These are phyloP conservation scores for Psilocybe cyanescens DNA, from an alignment of 768 basidiomycete species.

Conservation along the genomic window DNA sequence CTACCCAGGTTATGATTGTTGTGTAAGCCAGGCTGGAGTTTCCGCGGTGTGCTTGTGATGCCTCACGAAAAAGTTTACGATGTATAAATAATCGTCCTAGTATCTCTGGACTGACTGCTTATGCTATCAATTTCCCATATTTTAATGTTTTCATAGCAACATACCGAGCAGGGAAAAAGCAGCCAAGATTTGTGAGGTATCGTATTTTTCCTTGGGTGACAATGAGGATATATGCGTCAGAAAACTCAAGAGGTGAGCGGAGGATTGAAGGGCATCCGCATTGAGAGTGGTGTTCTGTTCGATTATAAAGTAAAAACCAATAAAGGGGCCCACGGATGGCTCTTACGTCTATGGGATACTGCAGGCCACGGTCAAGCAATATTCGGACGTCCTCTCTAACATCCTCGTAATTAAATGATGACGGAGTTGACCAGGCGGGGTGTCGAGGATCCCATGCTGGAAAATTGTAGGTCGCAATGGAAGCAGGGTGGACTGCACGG, in stretches of 20 bases:
- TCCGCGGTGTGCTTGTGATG: constrained; percentile 33
- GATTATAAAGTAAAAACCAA: constrained; percentile 8
- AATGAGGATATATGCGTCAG: background rate
- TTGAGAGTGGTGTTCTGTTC: background rate
- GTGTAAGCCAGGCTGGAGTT: constrained; percentile 4
- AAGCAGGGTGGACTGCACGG: background rate
- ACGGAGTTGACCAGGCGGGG: background rate
- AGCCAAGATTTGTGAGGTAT: background rate
- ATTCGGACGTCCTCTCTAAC: constrained; percentile 8
- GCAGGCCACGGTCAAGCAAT: constrained; percentile 7
- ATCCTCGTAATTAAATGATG: constrained; percentile 3
- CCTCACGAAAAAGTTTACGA: constrained; percentile 49
- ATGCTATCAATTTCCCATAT: background rate
- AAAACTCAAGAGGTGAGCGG: background rate
- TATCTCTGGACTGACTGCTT: constrained; percentile 14
- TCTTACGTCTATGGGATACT: constrained; percentile 1
- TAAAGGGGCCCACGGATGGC: background rate
- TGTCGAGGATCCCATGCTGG: background rate
- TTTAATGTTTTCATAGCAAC: background rate
- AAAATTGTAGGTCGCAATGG: background rate
- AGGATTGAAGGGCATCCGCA: background rate
- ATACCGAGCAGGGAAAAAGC: background rate
- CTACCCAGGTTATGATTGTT: constrained; percentile 66
- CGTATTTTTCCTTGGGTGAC: background rate
- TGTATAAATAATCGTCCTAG: constrained; percentile 52